Conservation (phyloP, 176 grass and related monocot species). For the Cenchrus fungigraminus region DNA sequence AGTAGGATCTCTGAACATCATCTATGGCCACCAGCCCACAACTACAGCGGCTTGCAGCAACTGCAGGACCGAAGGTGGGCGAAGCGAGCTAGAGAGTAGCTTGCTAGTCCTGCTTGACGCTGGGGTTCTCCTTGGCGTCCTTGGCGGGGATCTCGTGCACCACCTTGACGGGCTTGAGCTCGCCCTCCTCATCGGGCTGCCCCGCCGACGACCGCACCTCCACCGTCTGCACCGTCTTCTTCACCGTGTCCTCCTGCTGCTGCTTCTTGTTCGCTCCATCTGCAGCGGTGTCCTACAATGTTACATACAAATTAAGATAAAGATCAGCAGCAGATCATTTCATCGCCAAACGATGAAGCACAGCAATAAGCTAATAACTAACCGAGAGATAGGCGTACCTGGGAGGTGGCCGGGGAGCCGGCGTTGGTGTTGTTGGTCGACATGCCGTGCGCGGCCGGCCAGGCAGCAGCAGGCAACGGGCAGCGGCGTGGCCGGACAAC, state of each 20-base stretch:
- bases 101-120: constrained; percentile 38
- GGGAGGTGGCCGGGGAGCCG: not conserved
- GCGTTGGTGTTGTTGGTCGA: not conserved
- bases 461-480: not conserved
- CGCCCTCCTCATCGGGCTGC: constrained; percentile 8
- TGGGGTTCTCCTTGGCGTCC: constrained; percentile 20
- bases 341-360: not conserved
- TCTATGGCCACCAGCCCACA: too few relatives aligned
- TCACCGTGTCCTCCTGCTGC: constrained; percentile 1
- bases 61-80: too few relatives aligned
- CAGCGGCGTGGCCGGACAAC: not conserved
- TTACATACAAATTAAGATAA: not conserved
- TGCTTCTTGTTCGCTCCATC: not conserved
- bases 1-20: too few relatives aligned
- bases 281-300: not conserved
- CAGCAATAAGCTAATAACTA: not conserved
- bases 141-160: constrained; percentile 50
- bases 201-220: constrained; percentile 48
- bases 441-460: not conserved
- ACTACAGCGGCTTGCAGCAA: too few relatives aligned
- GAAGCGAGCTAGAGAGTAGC: too few relatives aligned
- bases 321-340: not conserved
- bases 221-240: constrained; percentile 55
- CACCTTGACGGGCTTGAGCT: constrained; percentile 26
- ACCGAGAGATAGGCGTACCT: not conserved